A percentile compares a stretch with the other conserved stretches of the same genome.
phyloP scores from a whole-genome alignment of 1,284 basidiomycete species.

The Taiwanofungus camphoratus region DNA sequence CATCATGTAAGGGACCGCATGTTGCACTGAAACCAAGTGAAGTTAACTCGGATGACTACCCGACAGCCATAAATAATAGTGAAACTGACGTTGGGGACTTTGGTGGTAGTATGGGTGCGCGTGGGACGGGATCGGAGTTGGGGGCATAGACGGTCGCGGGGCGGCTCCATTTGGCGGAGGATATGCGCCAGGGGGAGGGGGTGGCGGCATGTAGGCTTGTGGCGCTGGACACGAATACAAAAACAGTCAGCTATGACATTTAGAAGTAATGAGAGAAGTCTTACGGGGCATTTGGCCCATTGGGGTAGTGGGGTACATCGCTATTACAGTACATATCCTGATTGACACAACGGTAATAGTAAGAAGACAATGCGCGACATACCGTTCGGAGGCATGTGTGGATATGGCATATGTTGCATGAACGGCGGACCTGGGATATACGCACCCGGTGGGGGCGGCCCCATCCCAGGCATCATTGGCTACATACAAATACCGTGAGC shows the following conservation, averaged over 20 bases:
- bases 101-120: constrained; percentile 82
- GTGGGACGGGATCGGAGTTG: constrained; percentile 77
- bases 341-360: background rate
- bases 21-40: constrained; percentile 51
- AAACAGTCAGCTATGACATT: background rate
- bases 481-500: constrained; percentile 19
- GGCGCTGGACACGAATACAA: constrained; percentile 38
- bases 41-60: constrained; percentile 8
- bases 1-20: constrained; percentile 84
- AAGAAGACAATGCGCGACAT: constrained; percentile 14
- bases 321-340: constrained; percentile 29
- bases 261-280: constrained; percentile 20
- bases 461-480: constrained; percentile 80
- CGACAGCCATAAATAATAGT: constrained; percentile 17
- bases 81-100: constrained; percentile 73
- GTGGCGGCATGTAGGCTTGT: constrained; percentile 63
- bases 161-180: constrained; percentile 70
- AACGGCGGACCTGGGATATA: constrained; percentile 67
- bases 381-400: constrained; percentile 75
- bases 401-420: constrained; percentile 80
- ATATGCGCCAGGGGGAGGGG: constrained; percentile 56
- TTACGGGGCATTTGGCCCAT: constrained; percentile 82
- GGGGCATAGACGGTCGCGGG: constrained; percentile 77
- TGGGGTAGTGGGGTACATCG: constrained; percentile 72
- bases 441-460: constrained; percentile 66